These are phyloP conservation scores for Cystobasidiaceae sp. DNA, from an alignment of 1,284 basidiomycete genomes.

Conservation along the genomic window DNA sequence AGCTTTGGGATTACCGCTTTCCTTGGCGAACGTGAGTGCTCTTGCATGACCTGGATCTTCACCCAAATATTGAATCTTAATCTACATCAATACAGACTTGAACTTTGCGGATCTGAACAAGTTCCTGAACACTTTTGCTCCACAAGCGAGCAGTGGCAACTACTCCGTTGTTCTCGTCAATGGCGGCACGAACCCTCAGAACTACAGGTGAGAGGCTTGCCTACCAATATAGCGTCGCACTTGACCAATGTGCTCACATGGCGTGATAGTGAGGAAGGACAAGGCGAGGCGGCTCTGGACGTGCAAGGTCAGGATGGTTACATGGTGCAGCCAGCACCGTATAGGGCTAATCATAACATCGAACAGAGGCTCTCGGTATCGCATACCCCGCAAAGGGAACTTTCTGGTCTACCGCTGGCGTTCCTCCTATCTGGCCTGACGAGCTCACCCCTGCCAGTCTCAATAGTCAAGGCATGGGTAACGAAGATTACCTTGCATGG, in stretches of 20 bases:
- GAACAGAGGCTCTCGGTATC: constrained; percentile 52
- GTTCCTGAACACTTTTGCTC: constrained; percentile 7
- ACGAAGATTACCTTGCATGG: constrained; percentile 64
- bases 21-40: constrained; percentile 6
- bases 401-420: constrained; percentile 4
- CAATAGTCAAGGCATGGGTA: constrained; percentile 58
- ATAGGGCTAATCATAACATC: constrained; percentile 41
- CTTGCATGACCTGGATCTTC: neutral
- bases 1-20: constrained; percentile 9
- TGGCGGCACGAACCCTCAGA: constrained; percentile 2
- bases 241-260: neutral
- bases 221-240: too few relatives aligned
- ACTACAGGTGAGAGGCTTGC: neutral
- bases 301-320: neutral
- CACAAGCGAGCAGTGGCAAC: neutral
- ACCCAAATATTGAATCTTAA: neutral
- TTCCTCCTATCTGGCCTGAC: constrained; percentile 10
- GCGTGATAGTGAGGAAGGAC: neutral
- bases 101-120: constrained; percentile 2
- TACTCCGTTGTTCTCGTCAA: constrained; percentile 8
- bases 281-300: constrained; percentile 12
- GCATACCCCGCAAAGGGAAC: constrained; percentile 44
- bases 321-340: neutral
- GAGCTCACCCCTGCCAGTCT: constrained; percentile 36
- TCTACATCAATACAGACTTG: neutral